A percentile compares a stretch with the other conserved stretches of the same genome.
phyloP scores from a whole-genome alignment of 129 eudicot genomes.

The Flaveria brownii region DNA sequence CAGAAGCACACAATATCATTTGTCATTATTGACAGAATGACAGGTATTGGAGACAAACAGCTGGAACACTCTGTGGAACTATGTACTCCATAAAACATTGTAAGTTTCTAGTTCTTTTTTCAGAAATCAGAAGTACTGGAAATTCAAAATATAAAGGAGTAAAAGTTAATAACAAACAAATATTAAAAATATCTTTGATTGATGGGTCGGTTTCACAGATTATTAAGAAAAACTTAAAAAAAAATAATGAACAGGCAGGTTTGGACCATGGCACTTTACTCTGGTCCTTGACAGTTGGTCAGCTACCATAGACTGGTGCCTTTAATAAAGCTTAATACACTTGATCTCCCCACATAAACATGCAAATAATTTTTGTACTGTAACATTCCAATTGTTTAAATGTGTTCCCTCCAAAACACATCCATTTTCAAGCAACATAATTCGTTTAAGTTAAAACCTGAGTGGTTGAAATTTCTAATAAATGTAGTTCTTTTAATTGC shows the following conservation, averaged over 20 bases:
- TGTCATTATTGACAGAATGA: constrained; percentile 6
- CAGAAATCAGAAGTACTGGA: background rate
- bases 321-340: constrained; percentile 27
- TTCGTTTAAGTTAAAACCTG: background rate
- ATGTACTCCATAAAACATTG: background rate
- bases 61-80: background rate
- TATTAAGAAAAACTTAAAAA: background rate
- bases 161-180: background rate
- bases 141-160: background rate
- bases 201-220: background rate
- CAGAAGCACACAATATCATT: constrained; percentile 16
- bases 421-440: background rate
- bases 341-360: constrained; percentile 17
- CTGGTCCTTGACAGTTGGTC: constrained; percentile 35
- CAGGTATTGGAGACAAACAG: constrained; percentile 4
- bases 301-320: constrained; percentile 33
- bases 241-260: constrained; percentile 14
- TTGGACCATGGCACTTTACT: constrained; percentile 36
- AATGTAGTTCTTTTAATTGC: background rate
- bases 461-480: background rate
- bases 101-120: background rate
- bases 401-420: constrained; percentile 5
- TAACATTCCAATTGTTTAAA: constrained; percentile 24
- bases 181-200: background rate
- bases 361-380: constrained; percentile 17